Evolutionary conservation across 2,329 filamentous ascomycete genomes (phyloP).

Genomic region (Colletotrichum sansevieriae): DNA sequence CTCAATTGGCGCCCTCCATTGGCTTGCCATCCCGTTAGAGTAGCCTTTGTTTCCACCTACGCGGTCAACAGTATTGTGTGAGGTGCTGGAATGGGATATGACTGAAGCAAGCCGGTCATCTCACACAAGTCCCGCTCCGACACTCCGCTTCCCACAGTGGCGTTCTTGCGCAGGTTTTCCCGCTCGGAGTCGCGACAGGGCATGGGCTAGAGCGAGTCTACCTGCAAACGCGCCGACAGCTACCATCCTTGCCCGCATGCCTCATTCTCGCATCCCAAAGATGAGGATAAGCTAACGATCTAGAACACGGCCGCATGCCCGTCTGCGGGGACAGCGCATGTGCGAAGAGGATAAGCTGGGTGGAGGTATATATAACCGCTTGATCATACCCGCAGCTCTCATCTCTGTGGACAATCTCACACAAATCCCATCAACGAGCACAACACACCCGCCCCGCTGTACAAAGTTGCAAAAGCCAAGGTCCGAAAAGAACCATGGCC

Average conservation of each 20-base stretch:
- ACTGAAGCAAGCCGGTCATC: no score
- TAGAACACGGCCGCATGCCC: neutral
- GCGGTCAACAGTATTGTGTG: no score
- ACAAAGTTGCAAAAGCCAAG: neutral
- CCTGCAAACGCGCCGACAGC: neutral
- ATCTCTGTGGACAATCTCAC: neutral
- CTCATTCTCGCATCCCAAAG: neutral
- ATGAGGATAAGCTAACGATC: constrained; percentile 25
- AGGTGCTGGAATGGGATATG: no score
- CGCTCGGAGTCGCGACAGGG: no score
- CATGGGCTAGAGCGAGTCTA: neutral
- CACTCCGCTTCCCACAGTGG: neutral
- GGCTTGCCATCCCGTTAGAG: constrained; percentile 26
- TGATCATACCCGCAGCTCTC: neutral
- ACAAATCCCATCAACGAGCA: no score
- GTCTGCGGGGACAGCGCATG: constrained; percentile 12
- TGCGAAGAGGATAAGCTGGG: neutral
- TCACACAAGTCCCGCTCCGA: no score
- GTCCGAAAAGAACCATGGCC: constrained; percentile 46
- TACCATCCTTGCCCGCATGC: constrained; percentile 15
- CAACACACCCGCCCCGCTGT: neutral
- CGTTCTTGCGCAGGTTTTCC: constrained; percentile 19
- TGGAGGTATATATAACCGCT: constrained; percentile 19
- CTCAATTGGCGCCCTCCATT: constrained; percentile 45
- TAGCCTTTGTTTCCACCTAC: neutral